These are phyloP conservation scores for Boletus rex-veris DNA, from an alignment of 768 basidiomycete genomes.

Conservation along the genomic window DNA sequence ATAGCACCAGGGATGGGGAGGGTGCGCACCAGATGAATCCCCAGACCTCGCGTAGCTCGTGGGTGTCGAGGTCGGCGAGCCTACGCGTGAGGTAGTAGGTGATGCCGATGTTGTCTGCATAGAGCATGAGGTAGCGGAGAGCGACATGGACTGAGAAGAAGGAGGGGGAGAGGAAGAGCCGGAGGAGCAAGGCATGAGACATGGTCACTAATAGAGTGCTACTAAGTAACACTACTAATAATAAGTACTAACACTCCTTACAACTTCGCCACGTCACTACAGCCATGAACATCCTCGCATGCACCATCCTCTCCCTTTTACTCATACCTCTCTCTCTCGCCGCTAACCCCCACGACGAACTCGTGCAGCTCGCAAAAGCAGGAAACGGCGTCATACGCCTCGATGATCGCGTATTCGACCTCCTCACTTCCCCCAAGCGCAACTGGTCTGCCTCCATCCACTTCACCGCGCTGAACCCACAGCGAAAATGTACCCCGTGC, in stretches of 20 bases:
- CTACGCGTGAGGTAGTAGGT: constrained; percentile 85
- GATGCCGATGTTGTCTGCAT: constrained; percentile 86
- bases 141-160: constrained; percentile 96
- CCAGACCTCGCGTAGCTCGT: constrained; percentile 82
- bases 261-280: neutral
- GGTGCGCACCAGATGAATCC: constrained; percentile 75
- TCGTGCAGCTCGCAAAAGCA: constrained; percentile 62
- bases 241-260: too few species aligned
- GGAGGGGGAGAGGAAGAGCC: constrained; percentile 86
- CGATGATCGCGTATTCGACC: constrained; percentile 69
- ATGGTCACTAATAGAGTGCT: neutral
- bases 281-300: constrained; percentile 23
- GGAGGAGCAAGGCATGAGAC: constrained; percentile 84
- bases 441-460: constrained; percentile 87
- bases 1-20: neutral
- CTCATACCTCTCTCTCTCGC: constrained; percentile 32
- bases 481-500: constrained; percentile 90
- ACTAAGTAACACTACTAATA: too few species aligned
- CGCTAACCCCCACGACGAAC: constrained; percentile 46
- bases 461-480: constrained; percentile 80
- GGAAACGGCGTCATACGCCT: constrained; percentile 82
- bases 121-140: constrained; percentile 77
- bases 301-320: constrained; percentile 30
- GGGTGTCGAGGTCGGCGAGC: constrained; percentile 60
- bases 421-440: constrained; percentile 70